Evolutionary conservation across 305 asterid genomes (phyloP).

Genomic region (Fraxinus floribunda): DNA sequence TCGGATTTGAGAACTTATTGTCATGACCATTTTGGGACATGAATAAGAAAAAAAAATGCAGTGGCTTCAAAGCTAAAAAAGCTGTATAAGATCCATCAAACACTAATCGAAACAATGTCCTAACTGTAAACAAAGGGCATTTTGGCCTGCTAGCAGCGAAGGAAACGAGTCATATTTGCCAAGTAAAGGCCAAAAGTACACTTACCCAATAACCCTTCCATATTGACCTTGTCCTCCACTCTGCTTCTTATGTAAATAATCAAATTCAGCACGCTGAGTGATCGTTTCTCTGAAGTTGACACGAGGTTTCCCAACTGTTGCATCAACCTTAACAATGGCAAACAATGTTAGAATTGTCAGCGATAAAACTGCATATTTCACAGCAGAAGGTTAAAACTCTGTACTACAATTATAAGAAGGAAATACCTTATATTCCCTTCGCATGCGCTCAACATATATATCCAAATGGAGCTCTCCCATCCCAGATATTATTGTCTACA

Average conservation of each 20-base stretch:
- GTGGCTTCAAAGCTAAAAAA: not conserved
- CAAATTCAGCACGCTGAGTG: slow-evolving; percentile 90
- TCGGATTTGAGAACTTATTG: not conserved
- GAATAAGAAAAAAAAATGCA: not conserved
- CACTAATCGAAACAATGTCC: not conserved
- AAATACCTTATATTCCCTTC: slow-evolving; percentile 89
- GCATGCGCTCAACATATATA: slow-evolving; percentile 94
- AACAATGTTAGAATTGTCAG: slow-evolving; percentile 13
- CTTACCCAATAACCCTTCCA: slow-evolving; percentile 94
- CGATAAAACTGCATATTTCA: slow-evolving; percentile 1
- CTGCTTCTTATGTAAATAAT: slow-evolving; percentile 96
- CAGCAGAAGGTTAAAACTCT: slow-evolving; percentile 9
- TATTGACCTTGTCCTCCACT: slow-evolving; percentile 99
- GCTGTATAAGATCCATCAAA: not conserved
- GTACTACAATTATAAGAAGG: slow-evolving; percentile 10
- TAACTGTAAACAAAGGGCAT: not conserved
- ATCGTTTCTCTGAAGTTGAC: slow-evolving; percentile 96
- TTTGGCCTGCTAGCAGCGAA: not conserved
- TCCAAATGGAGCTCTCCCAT: slow-evolving; percentile 99
- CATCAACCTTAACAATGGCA: slow-evolving; percentile 69
- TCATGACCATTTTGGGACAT: not conserved
- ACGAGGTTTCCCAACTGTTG: slow-evolving; percentile 92
- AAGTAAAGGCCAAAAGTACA: slow-evolving; percentile 7
- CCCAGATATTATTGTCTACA: slow-evolving; percentile 95
- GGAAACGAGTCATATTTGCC: slow-evolving; percentile 3